Conservation (phyloP, 1,139 yeast species). For the Maudiozyma humilis region DNA sequence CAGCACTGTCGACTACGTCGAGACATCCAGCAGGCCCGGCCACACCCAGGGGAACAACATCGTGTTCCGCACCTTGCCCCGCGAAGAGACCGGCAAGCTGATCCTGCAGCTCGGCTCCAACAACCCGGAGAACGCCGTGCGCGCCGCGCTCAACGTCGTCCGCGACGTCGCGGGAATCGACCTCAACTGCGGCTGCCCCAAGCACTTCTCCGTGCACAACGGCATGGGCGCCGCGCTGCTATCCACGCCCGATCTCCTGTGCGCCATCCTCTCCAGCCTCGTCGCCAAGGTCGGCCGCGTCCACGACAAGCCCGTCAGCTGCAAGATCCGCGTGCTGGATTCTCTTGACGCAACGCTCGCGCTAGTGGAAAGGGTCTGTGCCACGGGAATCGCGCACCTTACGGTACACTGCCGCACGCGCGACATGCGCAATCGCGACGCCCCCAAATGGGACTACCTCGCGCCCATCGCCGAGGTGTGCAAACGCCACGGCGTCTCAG, state of each 20-base stretch:
- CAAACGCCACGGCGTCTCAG: constrained; percentile 52
- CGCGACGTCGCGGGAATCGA: constrained; percentile 88
- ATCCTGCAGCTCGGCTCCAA: constrained; percentile 91
- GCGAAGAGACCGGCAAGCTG: constrained; percentile 50
- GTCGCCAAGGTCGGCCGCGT: constrained; percentile 79
- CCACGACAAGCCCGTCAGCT: constrained; percentile 70
- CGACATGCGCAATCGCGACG: constrained; percentile 81
- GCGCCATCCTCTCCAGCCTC: constrained; percentile 54
- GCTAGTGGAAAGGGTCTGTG: constrained; percentile 55
- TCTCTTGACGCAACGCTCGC: constrained; percentile 50
- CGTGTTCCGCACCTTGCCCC: constrained; percentile 67
- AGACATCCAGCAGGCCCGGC: background rate
- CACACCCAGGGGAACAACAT: constrained; percentile 29
- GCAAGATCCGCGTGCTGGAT: constrained; percentile 74
- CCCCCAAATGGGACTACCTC: constrained; percentile 61
- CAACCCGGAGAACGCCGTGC: constrained; percentile 72
- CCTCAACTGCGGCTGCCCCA: constrained; percentile 94
- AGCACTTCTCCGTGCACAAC: constrained; percentile 75
- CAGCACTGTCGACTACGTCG: constrained; percentile 52
- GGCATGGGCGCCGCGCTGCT: constrained; percentile 97
- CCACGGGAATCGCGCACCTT: constrained; percentile 75
- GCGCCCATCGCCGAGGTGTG: constrained; percentile 56
- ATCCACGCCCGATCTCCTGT: constrained; percentile 69
- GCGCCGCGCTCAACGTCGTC: constrained; percentile 75
- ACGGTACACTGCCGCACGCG: constrained; percentile 90